Evolutionary conservation across 768 basidiomycete genomes (phyloP), one percentile per base, ranked within the genome.

Genomic region (Russula olivacea): DNA sequence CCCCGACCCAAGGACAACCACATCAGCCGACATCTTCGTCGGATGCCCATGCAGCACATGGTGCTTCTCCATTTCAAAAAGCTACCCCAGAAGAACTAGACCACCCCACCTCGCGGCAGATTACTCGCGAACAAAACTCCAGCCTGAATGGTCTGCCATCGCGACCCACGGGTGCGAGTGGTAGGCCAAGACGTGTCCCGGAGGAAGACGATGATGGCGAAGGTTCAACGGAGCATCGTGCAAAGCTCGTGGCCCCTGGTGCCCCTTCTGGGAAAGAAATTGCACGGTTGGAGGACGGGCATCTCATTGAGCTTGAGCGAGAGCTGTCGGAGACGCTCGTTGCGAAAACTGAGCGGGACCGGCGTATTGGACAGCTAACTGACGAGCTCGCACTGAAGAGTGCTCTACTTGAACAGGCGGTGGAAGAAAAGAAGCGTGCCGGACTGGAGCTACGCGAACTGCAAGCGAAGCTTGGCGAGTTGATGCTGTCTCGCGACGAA

Each of bases 321-420:
- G 84, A 87, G 65, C 73, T 93, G 43, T 77, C 86, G 17, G 75
- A 78, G 0, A 76, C 87, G 12, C 76, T 85, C 73, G 78, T 80
- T 41, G 41, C 5, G 6, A 9, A 41, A 41, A 81, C 80, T 66
- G 74, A 76, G 12, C 82, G 85, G 66, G 88, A 92, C 66, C 83
- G 85, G 55, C 87, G 86, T 71, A 72, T 93, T 53, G 80, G 78
- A 41, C 89, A 92, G 69, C 77, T 93, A 17, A 80, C 72, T 61
- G 89, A 93, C 66, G 81, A 87, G 1, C 76, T 92, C 23, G 81
- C 84, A 3, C 73, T 89, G 54, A 89, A 93, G 69, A 86, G 85
- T 21, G 84, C 83, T 15, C 76, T 94, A 14, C 85, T 82, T 54
- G 85, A 89, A 63, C 87, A 93, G 63, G 85, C 36, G 0, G 36